Percentiles rank a stretch among this genome's conserved stretches.
phyloP scores from a whole-genome alignment of 148 eudicot species.

The Arbutus unedo region DNA sequence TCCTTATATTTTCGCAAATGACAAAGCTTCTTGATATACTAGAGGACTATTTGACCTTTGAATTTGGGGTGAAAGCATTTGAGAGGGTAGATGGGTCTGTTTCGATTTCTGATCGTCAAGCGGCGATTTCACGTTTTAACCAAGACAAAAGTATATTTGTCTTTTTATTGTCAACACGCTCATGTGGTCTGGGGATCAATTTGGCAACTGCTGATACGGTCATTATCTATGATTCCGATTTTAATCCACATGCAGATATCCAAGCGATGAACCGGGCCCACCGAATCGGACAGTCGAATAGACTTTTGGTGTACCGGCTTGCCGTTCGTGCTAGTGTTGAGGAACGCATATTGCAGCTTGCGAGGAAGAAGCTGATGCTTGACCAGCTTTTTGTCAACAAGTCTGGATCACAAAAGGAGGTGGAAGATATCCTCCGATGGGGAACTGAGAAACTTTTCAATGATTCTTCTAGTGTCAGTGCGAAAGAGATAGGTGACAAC shows the following conservation, averaged over 20 bases:
- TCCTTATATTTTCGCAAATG: conserved; percentile 96
- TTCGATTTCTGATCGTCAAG: conserved; percentile 83
- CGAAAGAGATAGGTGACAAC: conserved; percentile 52
- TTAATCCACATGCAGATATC: conserved; percentile 97
- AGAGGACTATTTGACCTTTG: conserved; percentile 85
- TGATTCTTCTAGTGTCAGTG: conserved; percentile 40
- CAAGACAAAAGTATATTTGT: conserved; percentile 94
- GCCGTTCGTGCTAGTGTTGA: conserved; percentile 99
- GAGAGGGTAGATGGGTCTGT: conserved; percentile 99
- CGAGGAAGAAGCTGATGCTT: conserved; percentile 93
- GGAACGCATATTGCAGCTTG: conserved; percentile 96
- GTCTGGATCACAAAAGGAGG: conserved; percentile 92
- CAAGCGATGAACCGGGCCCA: conserved; percentile 99
- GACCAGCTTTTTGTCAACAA: conserved; percentile 97
- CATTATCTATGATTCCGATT: conserved; percentile 94
- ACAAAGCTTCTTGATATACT: conserved; percentile 95
- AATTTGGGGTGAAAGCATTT: conserved; percentile 82
- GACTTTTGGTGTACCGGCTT: conserved; percentile 90
- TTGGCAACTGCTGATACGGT: conserved; percentile 99
- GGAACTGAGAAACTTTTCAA: conserved; percentile 92
- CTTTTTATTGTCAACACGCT: conserved; percentile 83
- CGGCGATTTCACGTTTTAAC: conserved; percentile 92
- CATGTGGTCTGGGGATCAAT: conserved; percentile 99
- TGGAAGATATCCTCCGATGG: conserved; percentile 95
- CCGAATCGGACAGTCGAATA: conserved; percentile 91